phyloP scores from a whole-genome alignment of 176 grass and related monocot genomes.

The Sorghum bicolor region DNA sequence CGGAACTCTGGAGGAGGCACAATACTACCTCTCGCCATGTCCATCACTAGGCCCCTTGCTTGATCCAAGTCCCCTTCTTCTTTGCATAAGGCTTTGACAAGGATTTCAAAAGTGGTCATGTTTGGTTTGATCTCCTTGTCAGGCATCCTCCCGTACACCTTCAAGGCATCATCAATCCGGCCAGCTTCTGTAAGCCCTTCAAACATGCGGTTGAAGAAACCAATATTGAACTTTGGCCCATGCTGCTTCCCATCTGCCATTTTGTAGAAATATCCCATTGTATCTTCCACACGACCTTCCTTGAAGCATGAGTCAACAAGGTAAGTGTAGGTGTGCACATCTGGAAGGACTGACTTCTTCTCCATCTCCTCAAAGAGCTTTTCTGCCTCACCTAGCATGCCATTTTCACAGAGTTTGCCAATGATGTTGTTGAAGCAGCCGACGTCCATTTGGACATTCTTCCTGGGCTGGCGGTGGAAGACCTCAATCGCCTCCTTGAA shows the following conservation, averaged over 20 bases:
- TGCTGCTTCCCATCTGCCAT: constrained; percentile 35
- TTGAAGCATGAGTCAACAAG: constrained; percentile 47
- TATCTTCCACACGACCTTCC: constrained; percentile 44
- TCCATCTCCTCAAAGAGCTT: constrained; percentile 60
- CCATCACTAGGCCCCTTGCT: constrained; percentile 31
- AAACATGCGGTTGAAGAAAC: constrained; percentile 29
- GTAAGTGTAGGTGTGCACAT: constrained; percentile 45
- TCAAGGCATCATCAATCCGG: constrained; percentile 24
- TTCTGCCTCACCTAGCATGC: constrained; percentile 48
- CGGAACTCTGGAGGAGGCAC: constrained; percentile 30
- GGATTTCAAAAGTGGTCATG: constrained; percentile 36
- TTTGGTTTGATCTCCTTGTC: constrained; percentile 44
- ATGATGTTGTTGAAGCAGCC: constrained; percentile 72
- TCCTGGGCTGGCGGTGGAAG: constrained; percentile 44
- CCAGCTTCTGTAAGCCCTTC: constrained; percentile 15
- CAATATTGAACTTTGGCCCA: constrained; percentile 46
- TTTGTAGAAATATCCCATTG: constrained; percentile 40
- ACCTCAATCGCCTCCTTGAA: constrained; percentile 51
- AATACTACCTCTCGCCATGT: constrained; percentile 49
- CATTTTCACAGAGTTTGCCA: constrained; percentile 54
- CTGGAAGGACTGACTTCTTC: constrained; percentile 52
- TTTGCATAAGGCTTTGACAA: constrained; percentile 45
- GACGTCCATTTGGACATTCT: constrained; percentile 53
- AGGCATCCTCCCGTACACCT: constrained; percentile 16
- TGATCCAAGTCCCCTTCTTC: constrained; percentile 55